These are phyloP conservation scores for Chenopodium suecicum DNA, from an alignment of 148 eudicot genomes.

Conservation along the genomic window DNA sequence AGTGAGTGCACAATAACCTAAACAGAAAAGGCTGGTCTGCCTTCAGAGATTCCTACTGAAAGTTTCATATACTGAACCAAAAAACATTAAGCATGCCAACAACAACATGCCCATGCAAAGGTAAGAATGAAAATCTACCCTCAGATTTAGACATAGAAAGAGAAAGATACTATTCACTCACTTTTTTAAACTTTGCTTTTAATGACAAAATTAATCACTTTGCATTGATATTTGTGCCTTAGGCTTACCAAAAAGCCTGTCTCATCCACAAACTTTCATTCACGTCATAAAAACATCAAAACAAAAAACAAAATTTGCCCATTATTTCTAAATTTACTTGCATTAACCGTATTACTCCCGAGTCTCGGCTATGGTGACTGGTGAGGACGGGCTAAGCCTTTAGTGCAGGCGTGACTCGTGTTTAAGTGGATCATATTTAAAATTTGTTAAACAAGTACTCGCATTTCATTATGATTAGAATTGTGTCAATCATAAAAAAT, in stretches of 20 bases:
- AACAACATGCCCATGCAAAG: constrained; percentile 27
- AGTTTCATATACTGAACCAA: neutral
- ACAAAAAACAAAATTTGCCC: constrained; percentile 1
- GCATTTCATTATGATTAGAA: too few species aligned
- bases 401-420: too few species aligned
- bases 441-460: too few species aligned
- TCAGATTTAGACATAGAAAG: constrained; percentile 35
- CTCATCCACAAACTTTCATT: constrained; percentile 15
- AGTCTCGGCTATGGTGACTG: too few species aligned
- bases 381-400: too few species aligned
- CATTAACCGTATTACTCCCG: too few species aligned
- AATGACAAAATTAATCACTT: neutral
- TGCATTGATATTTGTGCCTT: constrained; percentile 13
- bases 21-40: constrained; percentile 1
- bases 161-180: neutral
- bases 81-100: constrained; percentile 26
- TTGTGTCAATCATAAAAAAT: too few species aligned
- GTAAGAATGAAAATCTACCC: constrained; percentile 6
- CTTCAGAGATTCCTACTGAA: constrained; percentile 22
- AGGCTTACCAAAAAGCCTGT: constrained; percentile 15
- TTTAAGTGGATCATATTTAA: too few species aligned
- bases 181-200: neutral
- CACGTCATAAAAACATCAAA: constrained; percentile 4
- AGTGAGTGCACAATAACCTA: constrained; percentile 9
- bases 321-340: neutral